These are phyloP conservation scores for Solanum virginianum DNA, from an alignment of 257 asterid species.

Conservation along the genomic window DNA sequence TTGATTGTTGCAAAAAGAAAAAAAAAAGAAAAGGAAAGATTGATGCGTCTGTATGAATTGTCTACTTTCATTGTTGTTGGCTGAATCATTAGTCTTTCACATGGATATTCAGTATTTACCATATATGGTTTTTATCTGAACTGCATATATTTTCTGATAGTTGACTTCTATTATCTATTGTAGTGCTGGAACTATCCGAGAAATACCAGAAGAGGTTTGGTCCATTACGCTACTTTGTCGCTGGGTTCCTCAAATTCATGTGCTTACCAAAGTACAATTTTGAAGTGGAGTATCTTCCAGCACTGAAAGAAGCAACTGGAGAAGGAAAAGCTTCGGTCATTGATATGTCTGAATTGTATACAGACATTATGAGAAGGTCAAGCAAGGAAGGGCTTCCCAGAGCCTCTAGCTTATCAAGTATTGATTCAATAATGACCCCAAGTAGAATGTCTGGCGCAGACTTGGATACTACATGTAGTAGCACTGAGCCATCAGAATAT, in stretches of 20 bases:
- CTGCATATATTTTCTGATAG: background rate
- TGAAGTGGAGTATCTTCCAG: slow-evolving; percentile 89
- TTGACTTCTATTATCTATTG: slow-evolving; percentile 5
- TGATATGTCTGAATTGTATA: slow-evolving; percentile 83
- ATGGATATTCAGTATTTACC: background rate
- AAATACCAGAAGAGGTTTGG: slow-evolving; percentile 89
- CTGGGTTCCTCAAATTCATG: slow-evolving; percentile 83
- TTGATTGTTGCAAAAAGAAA: background rate
- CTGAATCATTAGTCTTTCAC: background rate
- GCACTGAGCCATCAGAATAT: slow-evolving; percentile 85
- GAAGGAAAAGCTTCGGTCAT: slow-evolving; percentile 43
- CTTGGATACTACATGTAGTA: slow-evolving; percentile 66
- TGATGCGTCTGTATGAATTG: background rate
- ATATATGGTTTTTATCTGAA: background rate
- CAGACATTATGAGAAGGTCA: slow-evolving; percentile 88
- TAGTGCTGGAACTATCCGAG: slow-evolving; percentile 95
- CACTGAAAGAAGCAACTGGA: slow-evolving; percentile 31
- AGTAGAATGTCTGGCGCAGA: slow-evolving; percentile 63
- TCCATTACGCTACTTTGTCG: slow-evolving; percentile 90
- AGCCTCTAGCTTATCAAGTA: slow-evolving; percentile 91
- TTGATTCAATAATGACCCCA: slow-evolving; percentile 91
- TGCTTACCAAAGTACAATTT: slow-evolving; percentile 91
- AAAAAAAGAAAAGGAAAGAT: background rate
- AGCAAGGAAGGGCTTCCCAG: slow-evolving; percentile 94
- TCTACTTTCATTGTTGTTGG: background rate